Evolutionary conservation across 208 protist species (phyloP).

Genomic region (Giardia muris): DNA sequence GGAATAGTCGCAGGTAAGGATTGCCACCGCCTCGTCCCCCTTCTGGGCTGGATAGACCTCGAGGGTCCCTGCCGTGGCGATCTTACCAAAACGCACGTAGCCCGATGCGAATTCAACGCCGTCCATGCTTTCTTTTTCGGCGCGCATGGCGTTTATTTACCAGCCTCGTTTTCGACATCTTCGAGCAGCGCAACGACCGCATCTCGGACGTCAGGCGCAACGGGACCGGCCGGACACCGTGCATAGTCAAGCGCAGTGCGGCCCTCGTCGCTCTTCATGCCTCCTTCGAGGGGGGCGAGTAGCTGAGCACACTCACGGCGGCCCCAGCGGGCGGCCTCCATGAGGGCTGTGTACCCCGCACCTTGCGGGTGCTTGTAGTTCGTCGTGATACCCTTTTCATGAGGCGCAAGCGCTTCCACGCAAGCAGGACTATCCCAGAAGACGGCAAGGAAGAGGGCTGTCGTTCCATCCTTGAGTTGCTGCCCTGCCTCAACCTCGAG

Average conservation of each 20-base stretch:
- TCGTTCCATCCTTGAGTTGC: background rate
- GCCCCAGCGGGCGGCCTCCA: background rate
- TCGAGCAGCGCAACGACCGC: background rate
- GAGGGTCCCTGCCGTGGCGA: background rate
- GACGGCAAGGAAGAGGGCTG: background rate
- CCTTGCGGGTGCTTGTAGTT: background rate
- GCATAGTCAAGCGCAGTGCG: background rate
- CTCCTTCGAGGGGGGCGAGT: background rate
- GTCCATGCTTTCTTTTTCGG: no score
- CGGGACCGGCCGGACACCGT: background rate
- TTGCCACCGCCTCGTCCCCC: background rate
- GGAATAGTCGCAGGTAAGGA: background rate
- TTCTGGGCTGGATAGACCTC: background rate
- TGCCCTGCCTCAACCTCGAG: background rate
- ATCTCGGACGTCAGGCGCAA: background rate
- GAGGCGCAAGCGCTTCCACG: background rate
- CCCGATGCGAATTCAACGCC: background rate
- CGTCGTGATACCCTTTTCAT: background rate
- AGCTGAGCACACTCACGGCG: background rate
- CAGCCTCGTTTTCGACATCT: background rate
- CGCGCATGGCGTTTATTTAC: no score
- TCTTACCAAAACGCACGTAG: background rate
- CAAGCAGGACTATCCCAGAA: background rate
- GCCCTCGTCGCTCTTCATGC: background rate
- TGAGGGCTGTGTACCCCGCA: background rate